Percentiles rank a stretch among this genome's conserved stretches.
These are phyloP conservation scores for Gossypium lobatum DNA, from an alignment of 441 rosid species.

Conservation along the genomic window DNA sequence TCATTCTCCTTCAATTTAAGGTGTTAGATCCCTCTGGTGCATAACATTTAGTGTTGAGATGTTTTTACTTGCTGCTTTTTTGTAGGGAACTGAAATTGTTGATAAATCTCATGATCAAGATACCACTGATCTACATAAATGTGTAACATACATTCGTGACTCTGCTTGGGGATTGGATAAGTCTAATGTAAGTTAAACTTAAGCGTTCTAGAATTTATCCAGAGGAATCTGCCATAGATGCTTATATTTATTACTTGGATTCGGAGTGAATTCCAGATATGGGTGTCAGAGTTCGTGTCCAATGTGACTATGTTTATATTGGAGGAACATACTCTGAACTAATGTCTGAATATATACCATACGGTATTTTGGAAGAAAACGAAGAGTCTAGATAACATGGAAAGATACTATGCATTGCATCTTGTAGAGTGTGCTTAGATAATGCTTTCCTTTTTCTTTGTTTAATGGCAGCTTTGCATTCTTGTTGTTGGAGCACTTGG, in stretches of 20 bases:
- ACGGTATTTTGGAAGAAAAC: no score
- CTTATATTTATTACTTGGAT: not conserved
- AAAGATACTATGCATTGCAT: no score
- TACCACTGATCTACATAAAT: conserved; percentile 89
- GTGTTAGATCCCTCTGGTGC: not conserved
- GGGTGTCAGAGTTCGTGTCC: not conserved
- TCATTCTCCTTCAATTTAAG: not conserved
- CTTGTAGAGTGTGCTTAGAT: not conserved
- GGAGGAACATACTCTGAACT: not conserved
- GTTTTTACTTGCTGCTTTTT: conserved; percentile 9
- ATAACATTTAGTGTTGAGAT: conserved; percentile 10
- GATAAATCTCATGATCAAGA: conserved; percentile 89
- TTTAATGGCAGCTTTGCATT: conserved; percentile 55
- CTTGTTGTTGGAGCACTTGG: conserved; percentile 93
- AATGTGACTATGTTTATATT: not conserved
- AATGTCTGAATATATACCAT: not conserved
- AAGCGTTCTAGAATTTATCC: not conserved
- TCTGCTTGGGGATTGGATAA: conserved; percentile 37
- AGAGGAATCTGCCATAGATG: no score
- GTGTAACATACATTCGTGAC: conserved; percentile 46
- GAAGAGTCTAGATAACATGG: no score
- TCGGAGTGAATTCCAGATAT: not conserved
- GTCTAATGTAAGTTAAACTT: conserved; percentile 43
- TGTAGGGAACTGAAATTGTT: conserved; percentile 70
- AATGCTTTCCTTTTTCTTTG: not conserved